Evolutionary conservation across 2,329 filamentous ascomycete genomes (phyloP), one percentile per base, ranked within the genome.

Genomic region (Pseudogymnoascus sp.): DNA sequence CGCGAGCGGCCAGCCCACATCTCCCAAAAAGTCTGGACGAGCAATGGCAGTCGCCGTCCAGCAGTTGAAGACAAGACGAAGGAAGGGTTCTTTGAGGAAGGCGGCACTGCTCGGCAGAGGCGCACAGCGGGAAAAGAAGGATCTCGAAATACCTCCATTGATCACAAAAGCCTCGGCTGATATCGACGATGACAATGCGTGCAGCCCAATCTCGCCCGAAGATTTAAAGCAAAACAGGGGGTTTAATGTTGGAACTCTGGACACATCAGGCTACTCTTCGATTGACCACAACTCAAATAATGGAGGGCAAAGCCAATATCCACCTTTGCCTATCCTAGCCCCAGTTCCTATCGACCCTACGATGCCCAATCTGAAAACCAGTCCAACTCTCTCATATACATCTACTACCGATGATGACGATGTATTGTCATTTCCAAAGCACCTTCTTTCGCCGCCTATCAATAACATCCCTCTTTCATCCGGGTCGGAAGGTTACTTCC

Each of bases 401-500:
- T 89, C 87, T 25, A 91, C 89, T 3, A 95, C 90, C 1, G 90
- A 95, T 70, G 91, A 96, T 62, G 91, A 96, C 64, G 90, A 95
- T 58, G 75, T 83, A 14, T 75, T 91, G 30, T 85, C 87, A 37
- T 86, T 92, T 61, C 77, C 81, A 2, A 70, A 71, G 32, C 76
- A 74, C 61, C 76, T 70, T 39, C 76, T 77, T 8, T 77, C 77
- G 16, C 72, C 77, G 25, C 65, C 76, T 64, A 73, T 77, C 68
- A 77, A 57, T 72, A 60, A 70, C 62, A 62, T 65, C 32, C 66
- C 73, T 14, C 73, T 79, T 37, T 81, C 83, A 1, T 84, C 84
- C 1, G 80, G 79, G 18, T 81, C 84, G 20, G 85, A 88, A 34
- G 84, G 85, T 1, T 89, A 87, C 71, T 88, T 84, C 67, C 75